Conservation (phyloP, 768 basidiomycete species). For the Termitomyces heimii region DNA sequence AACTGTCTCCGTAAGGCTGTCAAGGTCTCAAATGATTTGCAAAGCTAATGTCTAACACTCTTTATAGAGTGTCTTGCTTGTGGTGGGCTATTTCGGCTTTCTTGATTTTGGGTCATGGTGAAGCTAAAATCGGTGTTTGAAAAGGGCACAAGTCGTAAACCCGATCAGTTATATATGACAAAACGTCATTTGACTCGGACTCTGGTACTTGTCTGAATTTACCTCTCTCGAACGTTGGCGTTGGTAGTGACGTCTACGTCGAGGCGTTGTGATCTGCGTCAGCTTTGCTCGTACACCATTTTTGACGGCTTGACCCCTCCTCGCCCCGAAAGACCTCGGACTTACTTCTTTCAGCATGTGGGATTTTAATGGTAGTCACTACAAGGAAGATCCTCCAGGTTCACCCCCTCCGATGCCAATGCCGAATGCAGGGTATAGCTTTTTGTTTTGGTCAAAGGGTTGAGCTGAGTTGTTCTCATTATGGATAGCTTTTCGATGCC, state of each 20-base stretch:
- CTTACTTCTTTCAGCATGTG: constrained; percentile 26
- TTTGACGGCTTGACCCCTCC: neutral
- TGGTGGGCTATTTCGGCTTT: neutral
- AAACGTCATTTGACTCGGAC: neutral
- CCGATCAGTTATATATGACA: neutral
- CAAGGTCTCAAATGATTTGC: neutral
- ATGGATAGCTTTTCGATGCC: constrained; percentile 20
- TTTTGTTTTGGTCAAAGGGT: neutral
- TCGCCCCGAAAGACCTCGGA: neutral
- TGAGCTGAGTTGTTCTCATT: neutral
- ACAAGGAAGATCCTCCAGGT: constrained; percentile 10
- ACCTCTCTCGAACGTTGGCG: neutral
- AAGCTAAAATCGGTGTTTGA: neutral
- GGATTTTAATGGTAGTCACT: constrained; percentile 24
- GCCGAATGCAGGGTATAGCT: constrained; percentile 21
- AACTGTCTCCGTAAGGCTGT: neutral
- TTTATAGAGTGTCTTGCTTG: neutral
- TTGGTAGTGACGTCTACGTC: neutral
- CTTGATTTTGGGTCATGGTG: neutral
- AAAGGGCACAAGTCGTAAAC: neutral
- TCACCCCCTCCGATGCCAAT: constrained; percentile 16
- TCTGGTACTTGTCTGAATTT: neutral
- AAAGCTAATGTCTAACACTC: neutral
- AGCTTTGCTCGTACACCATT: neutral
- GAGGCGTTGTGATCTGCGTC: neutral